Conservation (phyloP, 352 stramenopile genomes). For the Pythium biforme region DNA sequence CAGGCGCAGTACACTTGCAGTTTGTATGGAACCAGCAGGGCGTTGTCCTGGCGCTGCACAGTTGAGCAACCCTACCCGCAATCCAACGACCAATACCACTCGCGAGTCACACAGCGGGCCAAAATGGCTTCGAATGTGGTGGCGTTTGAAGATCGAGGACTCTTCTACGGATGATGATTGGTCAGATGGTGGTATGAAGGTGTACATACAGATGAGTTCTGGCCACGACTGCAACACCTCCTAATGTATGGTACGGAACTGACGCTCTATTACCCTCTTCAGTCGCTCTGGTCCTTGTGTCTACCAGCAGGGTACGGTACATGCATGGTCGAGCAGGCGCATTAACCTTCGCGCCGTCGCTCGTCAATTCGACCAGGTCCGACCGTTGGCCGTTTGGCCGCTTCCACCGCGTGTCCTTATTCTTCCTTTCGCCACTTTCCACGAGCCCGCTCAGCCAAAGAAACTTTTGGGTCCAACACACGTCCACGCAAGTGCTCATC, state of each 20-base stretch:
- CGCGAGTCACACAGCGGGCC: neutral
- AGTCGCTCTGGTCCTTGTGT: too few relatives aligned
- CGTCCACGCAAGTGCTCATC: neutral
- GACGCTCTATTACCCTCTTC: too few relatives aligned
- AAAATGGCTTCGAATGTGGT: neutral
- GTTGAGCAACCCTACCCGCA: neutral
- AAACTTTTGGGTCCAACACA: neutral
- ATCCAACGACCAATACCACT: neutral
- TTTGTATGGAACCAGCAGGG: constrained; percentile 1
- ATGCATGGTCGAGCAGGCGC: too few relatives aligned
- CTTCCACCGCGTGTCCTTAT: neutral
- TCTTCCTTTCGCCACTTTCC: neutral
- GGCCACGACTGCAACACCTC: too few relatives aligned
- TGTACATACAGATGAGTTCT: too few relatives aligned
- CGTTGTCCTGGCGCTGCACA: neutral
- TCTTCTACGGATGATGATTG: too few relatives aligned
- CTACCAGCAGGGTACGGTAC: too few relatives aligned
- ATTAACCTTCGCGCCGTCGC: neutral
- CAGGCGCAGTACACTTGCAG: neutral
- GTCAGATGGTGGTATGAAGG: too few relatives aligned
- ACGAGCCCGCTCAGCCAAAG: neutral
- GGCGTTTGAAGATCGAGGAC: neutral
- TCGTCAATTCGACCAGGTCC: neutral
- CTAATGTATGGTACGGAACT: too few relatives aligned
- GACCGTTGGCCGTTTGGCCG: neutral